A percentile compares a stretch with the other conserved stretches of the same genome.
Conservation (phyloP, 2,329 filamentous ascomycete species). For the Venturia pyrina region DNA sequence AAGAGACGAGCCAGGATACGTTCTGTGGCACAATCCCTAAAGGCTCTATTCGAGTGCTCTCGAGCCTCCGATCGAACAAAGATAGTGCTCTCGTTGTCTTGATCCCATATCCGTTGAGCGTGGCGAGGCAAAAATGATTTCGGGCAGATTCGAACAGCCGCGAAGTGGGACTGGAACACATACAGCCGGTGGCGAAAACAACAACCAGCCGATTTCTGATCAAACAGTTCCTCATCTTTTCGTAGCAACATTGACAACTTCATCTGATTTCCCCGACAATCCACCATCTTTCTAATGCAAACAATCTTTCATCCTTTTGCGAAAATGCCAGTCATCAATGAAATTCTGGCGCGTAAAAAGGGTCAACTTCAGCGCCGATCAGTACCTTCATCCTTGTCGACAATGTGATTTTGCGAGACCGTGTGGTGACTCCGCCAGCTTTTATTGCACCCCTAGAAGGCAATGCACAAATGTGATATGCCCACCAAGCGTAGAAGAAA, state of each 20-base stretch:
- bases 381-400: no score
- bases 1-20: no score
- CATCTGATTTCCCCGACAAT: background rate
- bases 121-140: background rate
- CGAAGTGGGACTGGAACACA: background rate
- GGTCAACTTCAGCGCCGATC: no score
- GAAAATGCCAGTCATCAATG: background rate
- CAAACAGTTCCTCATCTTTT: background rate
- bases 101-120: background rate
- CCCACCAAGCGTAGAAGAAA: no score
- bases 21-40: no score
- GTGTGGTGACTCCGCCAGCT: no score
- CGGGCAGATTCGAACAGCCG: background rate
- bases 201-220: background rate
- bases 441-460: no score
- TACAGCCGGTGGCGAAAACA: background rate
- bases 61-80: no score
- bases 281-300: background rate
- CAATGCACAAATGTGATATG: no score
- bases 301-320: background rate
- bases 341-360: background rate
- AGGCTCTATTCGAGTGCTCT: no score
- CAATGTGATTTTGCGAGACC: no score
- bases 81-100: background rate
- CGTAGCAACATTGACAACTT: background rate